phyloP scores from a whole-genome alignment of 345 rosid species.

The Gossypium rotundifolium region DNA sequence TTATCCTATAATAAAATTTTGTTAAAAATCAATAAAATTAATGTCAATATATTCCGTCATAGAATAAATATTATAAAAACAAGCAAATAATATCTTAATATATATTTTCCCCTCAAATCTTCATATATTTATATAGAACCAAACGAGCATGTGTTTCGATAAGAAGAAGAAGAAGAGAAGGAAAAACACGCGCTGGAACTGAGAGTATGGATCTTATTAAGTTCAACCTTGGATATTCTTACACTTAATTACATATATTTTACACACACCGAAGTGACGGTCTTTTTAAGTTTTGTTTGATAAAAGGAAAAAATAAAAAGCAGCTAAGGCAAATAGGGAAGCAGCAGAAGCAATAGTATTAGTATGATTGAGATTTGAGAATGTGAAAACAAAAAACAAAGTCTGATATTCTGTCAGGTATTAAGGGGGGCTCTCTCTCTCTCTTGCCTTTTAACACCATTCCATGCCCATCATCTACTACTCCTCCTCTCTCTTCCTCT shows the following conservation, averaged over 20 bases:
- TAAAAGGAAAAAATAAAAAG: not conserved
- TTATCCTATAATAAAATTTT: no score
- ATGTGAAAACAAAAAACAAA: slow-evolving; percentile 27
- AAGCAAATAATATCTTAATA: no score
- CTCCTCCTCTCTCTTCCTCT: not conserved
- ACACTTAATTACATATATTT: not conserved
- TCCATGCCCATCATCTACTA: slow-evolving; percentile 12
- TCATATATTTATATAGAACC: no score
- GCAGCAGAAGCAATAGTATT: not conserved
- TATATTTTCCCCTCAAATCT: no score
- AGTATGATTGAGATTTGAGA: not conserved
- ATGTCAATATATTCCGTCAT: no score
- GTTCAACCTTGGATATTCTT: not conserved
- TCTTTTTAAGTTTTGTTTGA: not conserved
- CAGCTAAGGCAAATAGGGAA: not conserved
- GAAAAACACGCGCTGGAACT: slow-evolving; percentile 12
- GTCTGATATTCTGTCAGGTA: slow-evolving; percentile 48
- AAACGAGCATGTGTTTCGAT: no score
- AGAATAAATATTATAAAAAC: no score
- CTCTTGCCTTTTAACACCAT: not conserved
- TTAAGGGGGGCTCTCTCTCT: slow-evolving; percentile 24
- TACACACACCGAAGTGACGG: not conserved
- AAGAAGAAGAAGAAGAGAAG: no score
- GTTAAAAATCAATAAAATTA: no score
- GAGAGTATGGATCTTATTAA: slow-evolving; percentile 2